Evolutionary conservation across 225 moss, liverwort and hornwort species (phyloP).

Genomic region (Thuidium tamariscinum): DNA sequence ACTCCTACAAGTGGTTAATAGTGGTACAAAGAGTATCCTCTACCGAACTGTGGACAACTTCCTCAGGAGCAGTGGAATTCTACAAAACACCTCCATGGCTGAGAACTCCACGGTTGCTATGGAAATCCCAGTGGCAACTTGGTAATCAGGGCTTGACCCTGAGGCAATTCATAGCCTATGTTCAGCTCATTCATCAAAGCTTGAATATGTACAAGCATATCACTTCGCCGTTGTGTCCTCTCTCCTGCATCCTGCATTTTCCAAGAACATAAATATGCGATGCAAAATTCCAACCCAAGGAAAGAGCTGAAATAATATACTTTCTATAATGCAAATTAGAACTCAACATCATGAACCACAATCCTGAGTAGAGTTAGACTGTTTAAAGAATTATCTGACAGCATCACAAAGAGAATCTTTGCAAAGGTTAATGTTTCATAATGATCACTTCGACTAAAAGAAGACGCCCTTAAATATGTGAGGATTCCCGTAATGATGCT

Average conservation of each 20-base stretch:
- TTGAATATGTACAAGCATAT: conserved; percentile 70
- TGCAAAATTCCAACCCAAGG: not conserved
- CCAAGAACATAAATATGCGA: not conserved
- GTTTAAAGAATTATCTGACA: not conserved
- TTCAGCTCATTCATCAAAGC: conserved; percentile 41
- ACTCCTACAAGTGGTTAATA: too few species aligned
- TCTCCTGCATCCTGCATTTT: conserved; percentile 64
- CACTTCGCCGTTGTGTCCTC: conserved; percentile 67
- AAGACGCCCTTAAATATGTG: not conserved
- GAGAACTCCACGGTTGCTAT: not conserved
- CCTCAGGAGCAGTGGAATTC: too few species aligned
- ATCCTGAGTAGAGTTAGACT: not conserved
- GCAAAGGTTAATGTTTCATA: not conserved
- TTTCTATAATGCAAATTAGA: not conserved
- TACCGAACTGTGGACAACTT: too few species aligned
- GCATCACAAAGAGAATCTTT: not conserved
- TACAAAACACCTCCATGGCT: not conserved
- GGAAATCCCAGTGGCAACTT: not conserved
- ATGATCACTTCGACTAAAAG: not conserved
- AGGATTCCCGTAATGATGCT: not conserved
- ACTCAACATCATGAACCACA: not conserved
- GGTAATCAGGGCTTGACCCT: conserved; percentile 30
- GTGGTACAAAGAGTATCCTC: too few species aligned
- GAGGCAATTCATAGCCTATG: conserved; percentile 60
- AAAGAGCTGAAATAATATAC: not conserved